Conservation (phyloP, 495 filamentous ascomycete species). For the Trichoderma gamsii region DNA sequence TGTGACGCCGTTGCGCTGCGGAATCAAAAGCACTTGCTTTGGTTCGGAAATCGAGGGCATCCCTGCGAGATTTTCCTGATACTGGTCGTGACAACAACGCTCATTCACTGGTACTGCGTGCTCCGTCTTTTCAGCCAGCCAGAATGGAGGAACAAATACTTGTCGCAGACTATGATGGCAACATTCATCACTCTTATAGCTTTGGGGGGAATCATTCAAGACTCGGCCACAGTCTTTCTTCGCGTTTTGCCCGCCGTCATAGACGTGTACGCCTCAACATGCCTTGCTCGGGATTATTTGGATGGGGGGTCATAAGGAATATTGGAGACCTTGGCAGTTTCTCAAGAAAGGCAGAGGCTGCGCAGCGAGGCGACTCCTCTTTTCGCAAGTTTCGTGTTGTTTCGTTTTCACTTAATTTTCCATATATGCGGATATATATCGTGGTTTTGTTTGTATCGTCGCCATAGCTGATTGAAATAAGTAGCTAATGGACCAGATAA, state of each 20-base stretch:
- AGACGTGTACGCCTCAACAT: background rate
- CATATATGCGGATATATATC: too few relatives aligned
- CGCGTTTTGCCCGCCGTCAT: background rate
- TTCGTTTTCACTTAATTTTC: too few relatives aligned
- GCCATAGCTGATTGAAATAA: background rate
- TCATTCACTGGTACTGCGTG: background rate
- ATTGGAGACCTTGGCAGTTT: background rate
- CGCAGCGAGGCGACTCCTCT: too few relatives aligned
- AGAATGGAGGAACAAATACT: background rate
- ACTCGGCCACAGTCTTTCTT: conserved; percentile 6
- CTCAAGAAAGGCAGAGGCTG: background rate
- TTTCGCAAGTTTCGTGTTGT: too few relatives aligned
- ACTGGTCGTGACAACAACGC: background rate
- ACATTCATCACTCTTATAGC: background rate
- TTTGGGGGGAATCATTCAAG: background rate
- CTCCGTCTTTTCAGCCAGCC: background rate
- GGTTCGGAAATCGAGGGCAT: background rate
- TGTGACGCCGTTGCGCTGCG: background rate
- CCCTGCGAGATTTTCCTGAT: background rate
- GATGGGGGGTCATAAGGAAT: background rate
- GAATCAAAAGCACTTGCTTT: background rate
- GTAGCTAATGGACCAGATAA: background rate
- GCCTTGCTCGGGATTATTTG: background rate
- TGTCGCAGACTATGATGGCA: background rate
- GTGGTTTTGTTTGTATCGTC: background rate